These are phyloP conservation scores for Collybiopsis confluens DNA, from an alignment of 768 basidiomycete species.

Conservation along the genomic window DNA sequence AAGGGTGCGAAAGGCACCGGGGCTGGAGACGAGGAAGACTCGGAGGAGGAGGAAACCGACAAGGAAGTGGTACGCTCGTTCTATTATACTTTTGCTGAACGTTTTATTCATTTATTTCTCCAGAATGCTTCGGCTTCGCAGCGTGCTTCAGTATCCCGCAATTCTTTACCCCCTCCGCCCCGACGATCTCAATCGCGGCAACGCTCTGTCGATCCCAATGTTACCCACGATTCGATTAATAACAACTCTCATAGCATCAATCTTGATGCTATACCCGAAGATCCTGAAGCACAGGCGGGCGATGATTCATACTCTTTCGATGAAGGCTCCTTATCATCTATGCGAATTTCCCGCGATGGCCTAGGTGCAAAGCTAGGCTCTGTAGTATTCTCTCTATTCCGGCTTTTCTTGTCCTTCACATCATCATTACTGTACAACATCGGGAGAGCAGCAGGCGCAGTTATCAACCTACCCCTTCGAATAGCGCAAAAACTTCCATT, in stretches of 20 bases:
- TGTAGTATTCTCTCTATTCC: conserved; percentile 27
- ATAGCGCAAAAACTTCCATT: conserved; percentile 13
- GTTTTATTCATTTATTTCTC: conserved; percentile 8
- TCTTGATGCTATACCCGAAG: conserved; percentile 63
- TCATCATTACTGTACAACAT: conserved; percentile 35
- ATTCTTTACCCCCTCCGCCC: conserved; percentile 34
- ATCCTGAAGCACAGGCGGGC: conserved; percentile 37
- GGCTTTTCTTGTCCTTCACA: conserved; percentile 11
- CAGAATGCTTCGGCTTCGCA: conserved; percentile 21
- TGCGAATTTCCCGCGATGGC: neutral
- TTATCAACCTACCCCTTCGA: conserved; percentile 41
- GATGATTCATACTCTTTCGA: conserved; percentile 21
- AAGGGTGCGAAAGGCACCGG: conserved; percentile 39
- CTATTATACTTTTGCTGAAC: too few species aligned
- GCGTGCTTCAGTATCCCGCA: conserved; percentile 31
- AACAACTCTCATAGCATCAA: conserved; percentile 45
- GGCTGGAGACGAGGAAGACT: conserved; percentile 48
- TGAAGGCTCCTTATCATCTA: conserved; percentile 1
- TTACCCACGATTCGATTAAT: conserved; percentile 34
- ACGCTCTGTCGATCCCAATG: conserved; percentile 12
- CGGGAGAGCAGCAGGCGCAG: conserved; percentile 46
- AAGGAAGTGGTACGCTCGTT: conserved; percentile 28
- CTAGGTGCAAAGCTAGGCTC: conserved; percentile 42
- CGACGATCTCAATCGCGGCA: conserved; percentile 33
- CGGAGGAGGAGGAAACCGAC: conserved; percentile 32